These are phyloP conservation scores for Brassica rapa DNA, from an alignment of 345 rosid genomes.

Conservation along the genomic window DNA sequence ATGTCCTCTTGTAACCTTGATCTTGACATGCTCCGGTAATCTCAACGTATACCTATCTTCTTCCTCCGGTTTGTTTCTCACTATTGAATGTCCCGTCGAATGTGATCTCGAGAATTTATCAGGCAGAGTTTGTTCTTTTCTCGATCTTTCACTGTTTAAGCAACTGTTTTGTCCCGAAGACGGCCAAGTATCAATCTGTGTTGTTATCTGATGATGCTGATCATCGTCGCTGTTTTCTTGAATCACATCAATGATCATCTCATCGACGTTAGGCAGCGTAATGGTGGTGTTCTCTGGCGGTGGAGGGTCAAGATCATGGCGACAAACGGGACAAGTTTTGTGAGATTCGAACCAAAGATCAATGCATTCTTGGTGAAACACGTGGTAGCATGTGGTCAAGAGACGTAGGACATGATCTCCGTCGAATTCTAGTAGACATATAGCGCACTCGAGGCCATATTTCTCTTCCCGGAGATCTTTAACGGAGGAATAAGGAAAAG, in stretches of 20 bases:
- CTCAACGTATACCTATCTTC: slow-evolving; percentile 60
- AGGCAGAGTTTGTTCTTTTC: slow-evolving; percentile 25
- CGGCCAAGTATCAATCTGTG: slow-evolving; percentile 34
- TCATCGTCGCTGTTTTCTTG: slow-evolving; percentile 42
- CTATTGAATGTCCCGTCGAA: slow-evolving; percentile 78
- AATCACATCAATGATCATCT: slow-evolving; percentile 50
- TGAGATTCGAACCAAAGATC: neutral
- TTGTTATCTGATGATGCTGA: slow-evolving; percentile 22
- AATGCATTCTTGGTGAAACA: neutral
- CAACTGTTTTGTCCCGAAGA: slow-evolving; percentile 36
- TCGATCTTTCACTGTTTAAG: neutral
- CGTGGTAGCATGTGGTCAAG: slow-evolving; percentile 1
- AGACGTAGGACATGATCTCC: neutral
- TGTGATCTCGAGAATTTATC: slow-evolving; percentile 61
- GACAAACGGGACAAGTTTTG: neutral
- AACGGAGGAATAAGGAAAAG: slow-evolving; percentile 59
- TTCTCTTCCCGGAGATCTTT: slow-evolving; percentile 59
- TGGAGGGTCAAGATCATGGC: slow-evolving; percentile 49
- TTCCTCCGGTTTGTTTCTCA: slow-evolving; percentile 40
- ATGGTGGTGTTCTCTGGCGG: slow-evolving; percentile 19
- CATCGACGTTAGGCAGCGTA: slow-evolving; percentile 37
- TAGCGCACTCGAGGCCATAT: slow-evolving; percentile 75
- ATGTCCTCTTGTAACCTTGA: slow-evolving; percentile 16
- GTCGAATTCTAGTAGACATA: neutral
- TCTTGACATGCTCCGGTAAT: slow-evolving; percentile 57